Evolutionary conservation across 768 basidiomycete species (phyloP).

Genomic region (Rhodotorula babjevae): DNA sequence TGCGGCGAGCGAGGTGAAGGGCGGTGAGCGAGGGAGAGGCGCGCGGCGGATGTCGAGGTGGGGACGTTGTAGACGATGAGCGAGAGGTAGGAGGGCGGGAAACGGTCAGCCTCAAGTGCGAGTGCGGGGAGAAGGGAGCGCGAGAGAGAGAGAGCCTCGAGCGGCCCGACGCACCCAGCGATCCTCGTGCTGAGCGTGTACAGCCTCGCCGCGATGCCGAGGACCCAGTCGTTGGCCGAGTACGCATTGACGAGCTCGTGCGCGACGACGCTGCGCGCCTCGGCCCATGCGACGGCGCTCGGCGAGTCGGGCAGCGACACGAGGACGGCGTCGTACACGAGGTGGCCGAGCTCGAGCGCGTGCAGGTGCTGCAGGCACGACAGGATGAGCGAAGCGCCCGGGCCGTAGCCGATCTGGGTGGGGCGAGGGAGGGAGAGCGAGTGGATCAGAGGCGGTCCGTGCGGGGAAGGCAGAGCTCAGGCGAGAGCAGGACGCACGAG

Average conservation of each 20-base stretch:
- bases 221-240: conserved; percentile 45
- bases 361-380: conserved; percentile 31
- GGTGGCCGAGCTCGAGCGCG: conserved; percentile 36
- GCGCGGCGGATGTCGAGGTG: no score
- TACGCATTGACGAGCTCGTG: conserved; percentile 49
- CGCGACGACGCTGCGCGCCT: conserved; percentile 46
- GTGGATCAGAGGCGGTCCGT: background rate
- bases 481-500: conserved; percentile 44
- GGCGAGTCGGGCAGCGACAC: conserved; percentile 51
- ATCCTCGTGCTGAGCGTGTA: conserved; percentile 36
- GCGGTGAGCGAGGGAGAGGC: no score
- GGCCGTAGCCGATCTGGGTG: conserved; percentile 49
- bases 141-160: background rate
- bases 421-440: background rate
- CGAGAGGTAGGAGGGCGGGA: no score
- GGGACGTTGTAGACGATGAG: no score
- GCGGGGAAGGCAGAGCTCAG: conserved; percentile 22
- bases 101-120: no score
- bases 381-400: conserved; percentile 48
- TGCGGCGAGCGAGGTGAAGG: no score
- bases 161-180: conserved; percentile 14
- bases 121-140: no score
- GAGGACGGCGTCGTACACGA: conserved; percentile 51
- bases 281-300: conserved; percentile 47
- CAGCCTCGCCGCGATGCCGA: conserved; percentile 38